Evolutionary conservation across 2,329 filamentous ascomycete species (phyloP).

Genomic region (Paraphoma chrysanthemicola): DNA sequence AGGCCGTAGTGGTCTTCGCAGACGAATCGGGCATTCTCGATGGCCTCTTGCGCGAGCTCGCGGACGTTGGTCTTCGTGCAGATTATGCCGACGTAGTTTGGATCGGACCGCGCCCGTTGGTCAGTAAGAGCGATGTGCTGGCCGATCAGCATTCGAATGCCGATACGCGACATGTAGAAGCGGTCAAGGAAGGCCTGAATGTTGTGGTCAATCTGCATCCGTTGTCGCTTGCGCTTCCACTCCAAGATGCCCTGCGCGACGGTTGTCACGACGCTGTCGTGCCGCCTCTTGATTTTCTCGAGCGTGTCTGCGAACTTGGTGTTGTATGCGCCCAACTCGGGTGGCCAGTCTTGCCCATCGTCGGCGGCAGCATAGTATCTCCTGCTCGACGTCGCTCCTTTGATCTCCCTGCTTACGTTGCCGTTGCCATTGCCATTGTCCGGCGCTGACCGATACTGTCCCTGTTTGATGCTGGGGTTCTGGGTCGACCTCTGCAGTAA

Average conservation of each 20-base stretch:
- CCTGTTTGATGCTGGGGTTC: slow-evolving; percentile 87
- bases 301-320: slow-evolving; percentile 86
- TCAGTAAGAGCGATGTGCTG: slow-evolving; percentile 98
- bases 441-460: slow-evolving; percentile 73
- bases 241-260: slow-evolving; percentile 97
- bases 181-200: slow-evolving; percentile 98
- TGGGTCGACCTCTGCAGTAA: slow-evolving; percentile 82
- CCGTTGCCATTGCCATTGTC: slow-evolving; percentile 57
- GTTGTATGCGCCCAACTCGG: slow-evolving; percentile 94
- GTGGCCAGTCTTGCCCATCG: slow-evolving; percentile 87
- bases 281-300: slow-evolving; percentile 91
- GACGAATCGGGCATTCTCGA: slow-evolving; percentile 98
- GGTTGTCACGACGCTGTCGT: slow-evolving; percentile 96
- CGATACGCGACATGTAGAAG: slow-evolving; percentile 99
- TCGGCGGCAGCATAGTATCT: slow-evolving; percentile 94
- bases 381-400: slow-evolving; percentile 57
- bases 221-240: slow-evolving; percentile 94
- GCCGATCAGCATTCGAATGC: slow-evolving; percentile 98
- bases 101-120: slow-evolving; percentile 86
- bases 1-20: slow-evolving; percentile 98
- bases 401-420: slow-evolving; percentile 56
- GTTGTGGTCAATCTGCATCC: slow-evolving; percentile 97
- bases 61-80: slow-evolving; percentile 98
- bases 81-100: slow-evolving; percentile 96
- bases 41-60: slow-evolving; percentile 94